Evolutionary conservation across 441 rosid genomes (phyloP).

Genomic region (Pelargonium hybrid): DNA sequence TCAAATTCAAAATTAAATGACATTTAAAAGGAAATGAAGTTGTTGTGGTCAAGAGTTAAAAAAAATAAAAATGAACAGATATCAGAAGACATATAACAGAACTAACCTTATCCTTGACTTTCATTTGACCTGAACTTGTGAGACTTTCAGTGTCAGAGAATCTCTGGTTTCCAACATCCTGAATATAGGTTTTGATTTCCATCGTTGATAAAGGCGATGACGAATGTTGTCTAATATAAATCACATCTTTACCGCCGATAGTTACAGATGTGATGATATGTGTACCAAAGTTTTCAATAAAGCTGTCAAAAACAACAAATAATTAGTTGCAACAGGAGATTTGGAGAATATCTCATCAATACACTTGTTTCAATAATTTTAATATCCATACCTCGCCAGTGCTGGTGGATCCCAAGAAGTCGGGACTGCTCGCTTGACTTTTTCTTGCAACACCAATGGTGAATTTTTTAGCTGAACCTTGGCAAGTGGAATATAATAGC

Average conservation of each 20-base stretch:
- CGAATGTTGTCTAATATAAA: conserved; percentile 60
- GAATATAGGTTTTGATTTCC: conserved; percentile 55
- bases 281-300: conserved; percentile 68
- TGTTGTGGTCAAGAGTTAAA: conserved; percentile 2
- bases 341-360: neutral
- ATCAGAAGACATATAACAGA: conserved; percentile 3
- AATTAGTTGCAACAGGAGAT: conserved; percentile 17
- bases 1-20: conserved; percentile 7
- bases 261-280: conserved; percentile 70
- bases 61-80: neutral
- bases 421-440: conserved; percentile 57
- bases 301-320: conserved; percentile 33
- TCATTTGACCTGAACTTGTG: conserved; percentile 42
- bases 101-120: conserved; percentile 69
- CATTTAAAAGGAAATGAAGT: neutral
- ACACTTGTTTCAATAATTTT: neutral
- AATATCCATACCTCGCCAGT: conserved; percentile 43
- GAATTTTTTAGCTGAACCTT: conserved; percentile 35
- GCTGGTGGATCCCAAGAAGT: conserved; percentile 68
- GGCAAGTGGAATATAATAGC: conserved; percentile 40
- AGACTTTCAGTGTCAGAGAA: conserved; percentile 40
- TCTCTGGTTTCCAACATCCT: conserved; percentile 47
- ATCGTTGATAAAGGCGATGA: conserved; percentile 45
- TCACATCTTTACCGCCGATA: conserved; percentile 69
- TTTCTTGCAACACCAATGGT: conserved; percentile 36